Conservation (phyloP, 139 green algal species). For the Monoraphidium neglectum region DNA sequence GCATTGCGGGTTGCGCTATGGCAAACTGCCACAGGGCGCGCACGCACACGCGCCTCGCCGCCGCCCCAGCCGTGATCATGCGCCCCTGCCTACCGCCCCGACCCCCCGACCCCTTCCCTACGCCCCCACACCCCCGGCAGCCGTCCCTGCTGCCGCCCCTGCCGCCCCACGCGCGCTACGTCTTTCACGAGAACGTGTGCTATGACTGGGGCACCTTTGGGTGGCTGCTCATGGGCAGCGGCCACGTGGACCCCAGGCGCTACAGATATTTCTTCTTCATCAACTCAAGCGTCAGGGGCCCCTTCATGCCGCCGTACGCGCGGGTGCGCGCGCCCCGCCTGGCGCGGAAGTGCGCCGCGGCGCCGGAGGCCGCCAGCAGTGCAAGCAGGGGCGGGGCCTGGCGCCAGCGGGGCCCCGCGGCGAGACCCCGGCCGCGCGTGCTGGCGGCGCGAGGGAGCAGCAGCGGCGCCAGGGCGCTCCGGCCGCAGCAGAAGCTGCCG, state of each 20-base stretch:
- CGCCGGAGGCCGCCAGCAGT: background rate
- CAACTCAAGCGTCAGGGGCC: slow-evolving; percentile 71
- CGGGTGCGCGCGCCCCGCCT: slow-evolving; percentile 31
- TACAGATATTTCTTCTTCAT: slow-evolving; percentile 79
- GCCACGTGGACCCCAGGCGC: slow-evolving; percentile 11
- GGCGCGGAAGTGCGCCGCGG: background rate
- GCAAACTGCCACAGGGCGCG: too few relatives aligned
- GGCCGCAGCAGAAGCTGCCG: background rate
- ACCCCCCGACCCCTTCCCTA: background rate
- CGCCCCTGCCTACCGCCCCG: background rate
- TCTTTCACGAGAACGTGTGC: slow-evolving; percentile 74
- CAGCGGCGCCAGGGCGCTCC: too few relatives aligned
- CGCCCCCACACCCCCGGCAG: slow-evolving; percentile 3
- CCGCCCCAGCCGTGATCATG: background rate
- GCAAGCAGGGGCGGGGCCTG: too few relatives aligned
- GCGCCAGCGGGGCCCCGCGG: too few relatives aligned
- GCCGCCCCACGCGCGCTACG: slow-evolving; percentile 62
- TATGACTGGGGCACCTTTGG: slow-evolving; percentile 84
- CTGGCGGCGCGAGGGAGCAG: too few relatives aligned
- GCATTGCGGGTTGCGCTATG: too few relatives aligned
- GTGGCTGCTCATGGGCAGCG: slow-evolving; percentile 61
- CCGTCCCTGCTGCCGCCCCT: slow-evolving; percentile 46
- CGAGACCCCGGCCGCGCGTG: too few relatives aligned
- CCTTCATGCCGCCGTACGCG: slow-evolving; percentile 65
- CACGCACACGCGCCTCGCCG: background rate